Base-by-base conservation (phyloP, 148 eudicot genomes). In the Tetragonia tetragonoides region DNA sequence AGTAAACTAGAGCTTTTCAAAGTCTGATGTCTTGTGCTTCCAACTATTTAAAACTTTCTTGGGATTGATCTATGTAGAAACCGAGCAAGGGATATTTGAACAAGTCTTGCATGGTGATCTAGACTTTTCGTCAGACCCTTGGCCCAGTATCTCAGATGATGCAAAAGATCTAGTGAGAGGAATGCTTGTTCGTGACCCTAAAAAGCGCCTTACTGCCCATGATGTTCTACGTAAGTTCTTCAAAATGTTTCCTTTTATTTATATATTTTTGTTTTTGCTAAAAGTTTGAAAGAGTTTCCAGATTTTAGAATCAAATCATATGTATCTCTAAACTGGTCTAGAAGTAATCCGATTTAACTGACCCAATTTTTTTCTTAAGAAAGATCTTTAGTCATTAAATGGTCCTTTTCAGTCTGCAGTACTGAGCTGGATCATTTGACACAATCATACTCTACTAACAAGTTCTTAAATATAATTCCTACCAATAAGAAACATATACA, bases 151-250 rank as follows among this genome's bases (percentile, higher is more conserved):
- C 79, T 91, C 98, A 24, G 91, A 87, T 66, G 84, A 90, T 78
- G 98, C 98, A 80, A 90, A 91, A 86, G 94, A 93, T 89, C 77
- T 93, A 61, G 96, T 93, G 75, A 85, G 93, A 51, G 88, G 72
- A 89, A 93, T 93, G 98, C 97, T 93, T 68, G 84, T 87, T 39
- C 86, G 94, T 74, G 98, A 93, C 78, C 97, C 97, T 2, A 88
- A 63, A 81, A 90, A 83, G 71, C 92, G 98, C 23, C 83, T 84
- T 75, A 91, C 90, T 63, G 98, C 98, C 12, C 91, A 93, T 83
- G 91, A 93, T 85, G 97, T 91, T 84, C 85, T 93, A 69, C 85
- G 98, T 91, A 85, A 88, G 97, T 88, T 69, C 56, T 70, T 66
- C 62, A 20, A 8, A 46, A 69, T 28, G 46, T 17, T 72, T 75